Evolutionary conservation across 257 asterid genomes (phyloP), one percentile per base, ranked within the genome.

Genomic region (Penstemon barbatus): DNA sequence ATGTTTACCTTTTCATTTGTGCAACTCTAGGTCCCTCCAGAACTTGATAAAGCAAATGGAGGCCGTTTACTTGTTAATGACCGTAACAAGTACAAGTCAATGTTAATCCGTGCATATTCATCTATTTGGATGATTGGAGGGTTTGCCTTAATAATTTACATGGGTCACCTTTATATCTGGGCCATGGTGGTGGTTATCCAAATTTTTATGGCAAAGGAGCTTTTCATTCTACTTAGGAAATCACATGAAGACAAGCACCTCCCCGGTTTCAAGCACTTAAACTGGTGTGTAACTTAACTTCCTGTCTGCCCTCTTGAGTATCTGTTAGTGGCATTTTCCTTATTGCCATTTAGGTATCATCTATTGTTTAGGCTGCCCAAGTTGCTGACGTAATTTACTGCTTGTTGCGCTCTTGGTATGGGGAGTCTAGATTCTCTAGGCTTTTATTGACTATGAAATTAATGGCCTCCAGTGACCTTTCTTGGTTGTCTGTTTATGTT

Each of bases 121-220:
- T 71, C 99, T 36, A 70, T 91, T 43, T 94, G 98, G 99, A 94
- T 94, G 99, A 89, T 94, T 76, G 96, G 89, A 51, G 97, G 99
- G 33, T 91, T 94, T 77, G 87, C 74, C 64, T 81, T 86, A 55
- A 76, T 82, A 58, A 84, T 91, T 42, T 94, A 91, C 84, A 71
- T 94, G 99, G 99, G 99, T 41, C 99, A 94, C 86, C 92, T 94
- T 65, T 94, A 91, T 77, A 94, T 94, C 9, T 91, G 95, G 95
- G 97, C 89, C 68, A 86, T 94, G 91, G 78, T 94, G 42, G 95
- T 91, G 5, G 91, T 91, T 44, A 83, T 94, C 78, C 99, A 94
- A 80, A 91, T 94, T 62, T 84, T 78, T 79, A 94, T 94, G 99
- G 96, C 91, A 42, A 89, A 78, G 77, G 99, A 94, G 80, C 84